Percentiles rank a stretch among this genome's conserved stretches.
Evolutionary conservation across 179 eudicot species (phyloP).

Genomic region (Corrigiola litoralis): DNA sequence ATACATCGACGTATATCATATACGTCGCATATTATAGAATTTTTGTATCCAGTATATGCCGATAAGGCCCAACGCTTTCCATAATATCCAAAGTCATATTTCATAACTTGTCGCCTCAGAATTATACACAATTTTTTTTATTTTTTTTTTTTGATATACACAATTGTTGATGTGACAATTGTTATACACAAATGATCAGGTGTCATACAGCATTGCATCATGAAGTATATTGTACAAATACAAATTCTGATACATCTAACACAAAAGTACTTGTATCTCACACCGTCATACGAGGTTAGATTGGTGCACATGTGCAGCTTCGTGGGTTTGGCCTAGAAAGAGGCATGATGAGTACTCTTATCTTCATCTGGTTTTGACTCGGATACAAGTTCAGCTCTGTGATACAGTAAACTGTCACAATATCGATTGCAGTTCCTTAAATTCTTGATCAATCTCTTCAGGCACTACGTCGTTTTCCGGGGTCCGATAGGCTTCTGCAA

Average conservation of each 20-base stretch:
- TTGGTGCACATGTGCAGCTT: neutral
- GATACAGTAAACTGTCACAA: slow-evolving; percentile 28
- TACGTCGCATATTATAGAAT: no score
- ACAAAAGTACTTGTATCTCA: no score
- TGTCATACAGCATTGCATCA: neutral
- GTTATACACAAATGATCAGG: no score
- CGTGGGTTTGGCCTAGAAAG: neutral
- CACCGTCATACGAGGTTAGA: neutral
- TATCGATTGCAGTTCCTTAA: slow-evolving; percentile 74
- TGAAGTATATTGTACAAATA: neutral
- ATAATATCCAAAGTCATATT: no score
- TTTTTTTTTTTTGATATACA: neutral
- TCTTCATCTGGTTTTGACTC: neutral
- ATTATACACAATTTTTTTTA: no score
- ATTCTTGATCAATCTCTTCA: slow-evolving; percentile 52
- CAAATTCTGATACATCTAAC: no score
- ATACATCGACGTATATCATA: no score
- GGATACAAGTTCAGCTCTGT: neutral
- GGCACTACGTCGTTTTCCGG: slow-evolving; percentile 47
- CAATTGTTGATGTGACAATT: neutral
- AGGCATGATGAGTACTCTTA: neutral
- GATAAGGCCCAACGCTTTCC: no score
- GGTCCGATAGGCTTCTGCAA: slow-evolving; percentile 69
- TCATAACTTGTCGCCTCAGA: no score
- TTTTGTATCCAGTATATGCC: no score